Conservation (phyloP, 768 basidiomycete species). For the Amanita subjunquillea region DNA sequence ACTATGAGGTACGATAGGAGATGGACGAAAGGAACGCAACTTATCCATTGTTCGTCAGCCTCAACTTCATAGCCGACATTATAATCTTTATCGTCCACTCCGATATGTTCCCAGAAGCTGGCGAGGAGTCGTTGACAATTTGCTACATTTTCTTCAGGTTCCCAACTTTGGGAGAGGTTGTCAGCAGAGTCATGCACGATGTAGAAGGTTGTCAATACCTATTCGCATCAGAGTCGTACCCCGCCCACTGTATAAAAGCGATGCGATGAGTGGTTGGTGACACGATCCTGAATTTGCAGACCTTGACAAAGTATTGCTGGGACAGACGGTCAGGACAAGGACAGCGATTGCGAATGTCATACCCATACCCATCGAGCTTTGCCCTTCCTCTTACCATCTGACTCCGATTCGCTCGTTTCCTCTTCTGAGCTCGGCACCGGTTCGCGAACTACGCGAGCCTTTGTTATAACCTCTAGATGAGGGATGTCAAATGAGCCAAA, state of each 20-base stretch:
- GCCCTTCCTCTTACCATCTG: conserved; percentile 11
- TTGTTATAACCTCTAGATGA: conserved; percentile 46
- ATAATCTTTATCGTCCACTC: conserved; percentile 48
- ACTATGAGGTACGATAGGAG: background rate
- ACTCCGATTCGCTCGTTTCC: conserved; percentile 5
- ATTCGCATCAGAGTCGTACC: conserved; percentile 45
- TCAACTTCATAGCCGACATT: conserved; percentile 28
- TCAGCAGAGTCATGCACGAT: background rate
- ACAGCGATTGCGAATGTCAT: too few species aligned
- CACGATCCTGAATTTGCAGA: background rate
- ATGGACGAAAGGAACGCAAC: conserved; percentile 24
- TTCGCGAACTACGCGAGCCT: conserved; percentile 35
- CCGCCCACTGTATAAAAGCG: conserved; percentile 40
- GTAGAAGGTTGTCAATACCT: conserved; percentile 27
- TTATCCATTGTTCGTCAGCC: conserved; percentile 48
- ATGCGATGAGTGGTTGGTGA: conserved; percentile 2
- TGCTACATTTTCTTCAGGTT: conserved; percentile 48
- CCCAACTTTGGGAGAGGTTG: conserved; percentile 44
- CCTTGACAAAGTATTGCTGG: conserved; percentile 63
- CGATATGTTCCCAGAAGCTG: conserved; percentile 59
- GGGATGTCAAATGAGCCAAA: background rate
- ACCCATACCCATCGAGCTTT: conserved; percentile 37
- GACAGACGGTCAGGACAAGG: background rate
- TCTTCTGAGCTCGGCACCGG: conserved; percentile 12
- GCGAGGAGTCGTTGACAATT: conserved; percentile 46